phyloP scores from a whole-genome alignment of 2,329 filamentous ascomycete genomes.

The Colletotrichum simmondsii region DNA sequence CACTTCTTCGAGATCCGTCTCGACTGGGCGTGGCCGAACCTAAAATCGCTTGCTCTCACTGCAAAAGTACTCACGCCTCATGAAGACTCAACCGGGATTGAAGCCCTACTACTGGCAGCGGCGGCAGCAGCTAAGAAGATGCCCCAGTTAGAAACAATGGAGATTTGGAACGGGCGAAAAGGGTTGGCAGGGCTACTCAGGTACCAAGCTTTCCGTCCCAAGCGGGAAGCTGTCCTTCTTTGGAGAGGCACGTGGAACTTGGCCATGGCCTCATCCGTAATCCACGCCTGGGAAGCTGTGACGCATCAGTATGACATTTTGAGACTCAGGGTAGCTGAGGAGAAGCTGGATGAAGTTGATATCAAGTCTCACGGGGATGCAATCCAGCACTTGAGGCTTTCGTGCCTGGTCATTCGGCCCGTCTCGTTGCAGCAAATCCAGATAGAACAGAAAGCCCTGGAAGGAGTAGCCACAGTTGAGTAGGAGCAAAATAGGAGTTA shows the following conservation, averaged over 20 bases:
- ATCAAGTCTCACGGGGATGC: conserved; percentile 46
- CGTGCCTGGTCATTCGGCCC: conserved; percentile 42
- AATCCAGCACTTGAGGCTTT: conserved; percentile 43
- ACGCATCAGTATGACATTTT: conserved; percentile 35
- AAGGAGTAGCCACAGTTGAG: conserved; percentile 35
- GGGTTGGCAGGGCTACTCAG: conserved; percentile 44
- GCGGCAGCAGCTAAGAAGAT: conserved; percentile 42
- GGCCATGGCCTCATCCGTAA: conserved; percentile 36
- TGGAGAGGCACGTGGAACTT: conserved; percentile 45
- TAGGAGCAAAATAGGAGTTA: not conserved
- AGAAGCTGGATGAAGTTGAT: conserved; percentile 38
- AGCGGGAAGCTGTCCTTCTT: conserved; percentile 37
- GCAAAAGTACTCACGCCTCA: conserved; percentile 41
- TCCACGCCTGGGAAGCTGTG: conserved; percentile 43
- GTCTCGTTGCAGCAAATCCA: conserved; percentile 47
- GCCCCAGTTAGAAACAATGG: conserved; percentile 46
- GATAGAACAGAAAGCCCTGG: conserved; percentile 40
- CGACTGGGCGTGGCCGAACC: conserved; percentile 42
- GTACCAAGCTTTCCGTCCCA: conserved; percentile 37
- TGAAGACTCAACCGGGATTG: conserved; percentile 36
- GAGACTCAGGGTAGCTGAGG: conserved; percentile 36
- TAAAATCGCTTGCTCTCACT: conserved; percentile 45
- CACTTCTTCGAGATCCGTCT: conserved; percentile 42
- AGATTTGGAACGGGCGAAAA: conserved; percentile 48
- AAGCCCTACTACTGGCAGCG: conserved; percentile 40